Evolutionary conservation across 192 early-diverging fungal genomes (phyloP).

Genomic region (Umbelopsis vinacea): DNA sequence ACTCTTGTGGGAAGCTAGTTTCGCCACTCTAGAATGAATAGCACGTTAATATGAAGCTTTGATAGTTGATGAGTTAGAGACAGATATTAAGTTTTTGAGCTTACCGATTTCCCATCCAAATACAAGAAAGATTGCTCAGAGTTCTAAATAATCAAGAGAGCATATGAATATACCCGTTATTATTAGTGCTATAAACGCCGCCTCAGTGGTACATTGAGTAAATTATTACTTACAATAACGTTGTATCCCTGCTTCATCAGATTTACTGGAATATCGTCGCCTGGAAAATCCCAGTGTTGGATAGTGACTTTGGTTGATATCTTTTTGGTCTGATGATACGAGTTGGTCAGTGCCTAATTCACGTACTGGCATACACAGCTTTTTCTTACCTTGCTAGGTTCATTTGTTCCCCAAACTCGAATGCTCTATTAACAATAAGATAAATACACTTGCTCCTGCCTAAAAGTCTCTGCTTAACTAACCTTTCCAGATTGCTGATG

Average conservation of each 20-base stretch:
- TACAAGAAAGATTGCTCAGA: conserved; percentile 20
- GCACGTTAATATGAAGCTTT: too few relatives aligned
- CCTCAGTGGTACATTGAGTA: not conserved
- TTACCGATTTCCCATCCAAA: conserved; percentile 25
- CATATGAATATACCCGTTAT: not conserved
- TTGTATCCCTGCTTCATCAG: conserved; percentile 20
- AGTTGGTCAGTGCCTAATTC: not conserved
- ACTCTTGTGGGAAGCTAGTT: conserved; percentile 12
- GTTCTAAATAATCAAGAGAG: not conserved
- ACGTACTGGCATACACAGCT: not conserved
- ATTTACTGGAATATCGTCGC: conserved; percentile 13
- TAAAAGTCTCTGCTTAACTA: not conserved
- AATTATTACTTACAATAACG: conserved; percentile 11
- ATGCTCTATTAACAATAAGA: not conserved
- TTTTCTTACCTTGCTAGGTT: conserved; percentile 6
- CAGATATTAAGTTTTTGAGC: not conserved
- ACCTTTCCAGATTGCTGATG: conserved; percentile 20
- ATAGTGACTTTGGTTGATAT: conserved; percentile 16
- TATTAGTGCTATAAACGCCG: too few relatives aligned
- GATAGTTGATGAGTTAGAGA: not conserved
- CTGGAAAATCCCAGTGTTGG: conserved; percentile 21
- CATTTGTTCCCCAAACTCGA: conserved; percentile 18
- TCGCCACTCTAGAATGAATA: not conserved
- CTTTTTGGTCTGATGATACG: not conserved
- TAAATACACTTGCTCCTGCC: not conserved